Evolutionary conservation across 2,329 filamentous ascomycete species (phyloP).

Genomic region (Colletotrichum sp.): DNA sequence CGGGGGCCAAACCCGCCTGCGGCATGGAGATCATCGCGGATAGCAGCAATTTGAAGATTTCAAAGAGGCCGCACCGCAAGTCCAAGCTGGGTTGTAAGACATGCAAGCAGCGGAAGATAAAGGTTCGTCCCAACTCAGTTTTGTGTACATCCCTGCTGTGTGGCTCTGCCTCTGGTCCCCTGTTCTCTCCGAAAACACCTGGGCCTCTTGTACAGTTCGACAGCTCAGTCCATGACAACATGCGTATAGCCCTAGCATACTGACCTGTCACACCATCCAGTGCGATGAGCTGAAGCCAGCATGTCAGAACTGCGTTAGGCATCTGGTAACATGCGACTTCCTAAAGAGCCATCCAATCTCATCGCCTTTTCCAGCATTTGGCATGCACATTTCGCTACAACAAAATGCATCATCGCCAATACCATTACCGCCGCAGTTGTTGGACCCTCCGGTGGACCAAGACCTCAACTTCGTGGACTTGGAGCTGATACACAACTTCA

Average conservation of each 20-base stretch:
- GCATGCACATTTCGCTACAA: not conserved
- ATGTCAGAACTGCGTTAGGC: slow-evolving; percentile 30
- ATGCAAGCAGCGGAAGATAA: slow-evolving; percentile 61
- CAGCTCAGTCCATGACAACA: not conserved
- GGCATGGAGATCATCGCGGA: not conserved
- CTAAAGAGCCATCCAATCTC: not conserved
- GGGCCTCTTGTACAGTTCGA: not conserved
- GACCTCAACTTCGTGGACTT: slow-evolving; percentile 47
- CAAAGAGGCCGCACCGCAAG: slow-evolving; percentile 60
- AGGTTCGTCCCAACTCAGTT: slow-evolving; percentile 27
- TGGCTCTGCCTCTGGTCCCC: not conserved
- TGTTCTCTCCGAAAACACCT: not conserved
- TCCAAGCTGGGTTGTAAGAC: slow-evolving; percentile 57
- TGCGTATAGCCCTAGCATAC: not conserved
- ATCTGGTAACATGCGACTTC: slow-evolving; percentile 29
- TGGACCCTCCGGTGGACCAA: slow-evolving; percentile 14
- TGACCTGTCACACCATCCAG: slow-evolving; percentile 10
- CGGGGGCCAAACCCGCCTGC: not conserved
- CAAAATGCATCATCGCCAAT: not conserved
- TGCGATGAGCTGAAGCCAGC: slow-evolving; percentile 30
- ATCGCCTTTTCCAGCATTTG: not conserved
- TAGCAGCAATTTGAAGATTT: not conserved
- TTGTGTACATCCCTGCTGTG: not conserved
- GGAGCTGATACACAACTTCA: slow-evolving; percentile 59
- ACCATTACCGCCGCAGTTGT: not conserved